Percentiles rank a stretch among this genome's conserved stretches.
Conservation (phyloP, 805 yeast genomes). For the Monosporozyma aquatica region DNA sequence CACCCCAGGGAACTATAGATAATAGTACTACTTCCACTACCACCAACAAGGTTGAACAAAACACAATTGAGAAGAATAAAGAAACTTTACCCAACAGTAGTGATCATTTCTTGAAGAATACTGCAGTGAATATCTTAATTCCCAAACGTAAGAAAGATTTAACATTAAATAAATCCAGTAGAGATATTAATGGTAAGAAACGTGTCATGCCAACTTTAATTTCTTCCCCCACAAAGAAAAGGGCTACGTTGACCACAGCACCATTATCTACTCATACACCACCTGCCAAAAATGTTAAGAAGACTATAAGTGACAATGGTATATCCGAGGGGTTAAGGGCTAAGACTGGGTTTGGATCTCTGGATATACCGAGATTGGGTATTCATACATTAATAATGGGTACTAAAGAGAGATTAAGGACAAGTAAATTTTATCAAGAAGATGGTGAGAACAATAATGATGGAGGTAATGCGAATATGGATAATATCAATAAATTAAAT, state of each 20-base stretch:
- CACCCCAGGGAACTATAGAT: not conserved
- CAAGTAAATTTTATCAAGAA: constrained; percentile 19
- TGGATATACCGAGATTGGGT: constrained; percentile 53
- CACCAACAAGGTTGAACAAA: too few relatives aligned
- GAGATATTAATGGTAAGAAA: constrained; percentile 69
- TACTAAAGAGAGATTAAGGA: constrained; percentile 32
- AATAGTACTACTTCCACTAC: not conserved
- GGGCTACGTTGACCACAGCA: not conserved
- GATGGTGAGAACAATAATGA: constrained; percentile 10
- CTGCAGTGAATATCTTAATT: constrained; percentile 16
- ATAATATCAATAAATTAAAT: constrained; percentile 9
- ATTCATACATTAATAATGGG: constrained; percentile 58
- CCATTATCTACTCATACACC: not conserved
- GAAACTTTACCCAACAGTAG: not conserved
- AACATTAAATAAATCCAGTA: constrained; percentile 40
- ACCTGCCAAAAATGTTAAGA: too few relatives aligned
- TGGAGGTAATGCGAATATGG: too few relatives aligned
- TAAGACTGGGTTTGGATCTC: constrained; percentile 37
- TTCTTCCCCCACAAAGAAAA: constrained; percentile 25
- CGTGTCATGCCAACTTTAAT: constrained; percentile 64
- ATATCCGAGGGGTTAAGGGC: constrained; percentile 11
- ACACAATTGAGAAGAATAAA: too few relatives aligned
- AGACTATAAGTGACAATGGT: not conserved
- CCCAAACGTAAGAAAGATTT: constrained; percentile 25
- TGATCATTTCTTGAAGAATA: not conserved